Base-by-base conservation (phyloP, 192 early-diverging fungal genomes). In the Rhizophagus sp. region DNA sequence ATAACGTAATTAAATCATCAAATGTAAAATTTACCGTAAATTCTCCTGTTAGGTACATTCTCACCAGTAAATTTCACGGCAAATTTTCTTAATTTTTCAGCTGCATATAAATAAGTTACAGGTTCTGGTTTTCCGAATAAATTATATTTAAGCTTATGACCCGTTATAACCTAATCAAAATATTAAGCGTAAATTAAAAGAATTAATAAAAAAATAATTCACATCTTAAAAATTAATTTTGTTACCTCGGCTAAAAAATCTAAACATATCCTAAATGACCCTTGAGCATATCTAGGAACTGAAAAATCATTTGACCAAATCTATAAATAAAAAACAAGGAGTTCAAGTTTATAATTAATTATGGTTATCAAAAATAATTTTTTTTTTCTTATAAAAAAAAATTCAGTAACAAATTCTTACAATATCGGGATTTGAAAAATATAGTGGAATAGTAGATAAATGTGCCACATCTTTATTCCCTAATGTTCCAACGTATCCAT, bases 221-320 rank as follows among this genome's bases (percentile, higher is more conserved):
- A 3, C 6, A 27, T 76, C 5, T 25, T 24, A 27, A 70, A 30
- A 47, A 47, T 3, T 24, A 63, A 62, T 62, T 17, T 62, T 39
- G 12, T 9, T 62, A 84, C 87, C 41, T 88, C 61, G 83, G 91
- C 96, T 39, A 98, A 82, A 9, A 83, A 82, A 66, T 94, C 92
- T 22, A 98, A 82, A 17, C 91, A 88, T 11, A 88, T 81, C 52
- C 91, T 91, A 87, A 95, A 95, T 5, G 93, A 88, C 15, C 96
- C 96, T 85, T 98, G 96, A 22, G 88, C 96, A 75, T 95, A 93
- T 44, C 96, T 85, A 62, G 91, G 90, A 1, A 86, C 81, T n/a
- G 92, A 90, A 62, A 88, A 96, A 24, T 97, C 95, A 81, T 94
- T 97, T 79, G 90, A 92, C 93, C 95, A 98, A 11, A 96, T 83